Evolutionary conservation across 441 rosid genomes (phyloP).

Genomic region (Populus hybrid): DNA sequence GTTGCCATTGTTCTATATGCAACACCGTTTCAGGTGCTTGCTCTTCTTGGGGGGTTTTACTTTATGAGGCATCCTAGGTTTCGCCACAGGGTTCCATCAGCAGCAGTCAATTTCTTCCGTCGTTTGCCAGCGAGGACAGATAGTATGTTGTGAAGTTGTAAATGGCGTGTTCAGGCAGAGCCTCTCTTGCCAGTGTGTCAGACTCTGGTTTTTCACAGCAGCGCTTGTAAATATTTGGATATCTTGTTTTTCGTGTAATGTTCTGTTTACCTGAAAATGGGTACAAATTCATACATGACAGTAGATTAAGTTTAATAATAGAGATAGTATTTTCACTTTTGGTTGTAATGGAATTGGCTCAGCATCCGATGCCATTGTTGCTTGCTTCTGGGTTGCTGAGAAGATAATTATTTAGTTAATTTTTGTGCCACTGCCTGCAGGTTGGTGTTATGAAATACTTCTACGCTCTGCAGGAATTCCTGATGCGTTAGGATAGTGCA

Average conservation of each 20-base stretch:
- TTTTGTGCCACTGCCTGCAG: neutral
- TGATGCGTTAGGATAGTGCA: too few relatives aligned
- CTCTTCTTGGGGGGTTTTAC: slow-evolving; percentile 52
- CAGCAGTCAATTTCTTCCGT: slow-evolving; percentile 65
- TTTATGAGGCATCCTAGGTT: slow-evolving; percentile 91
- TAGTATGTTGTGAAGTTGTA: slow-evolving; percentile 55
- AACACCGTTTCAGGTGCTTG: slow-evolving; percentile 69
- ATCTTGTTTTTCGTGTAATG: slow-evolving; percentile 1
- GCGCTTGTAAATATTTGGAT: slow-evolving; percentile 18
- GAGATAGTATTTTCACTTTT: neutral
- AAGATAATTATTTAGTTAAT: too few relatives aligned
- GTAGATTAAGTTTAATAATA: neutral
- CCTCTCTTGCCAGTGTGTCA: slow-evolving; percentile 1
- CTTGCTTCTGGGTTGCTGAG: neutral
- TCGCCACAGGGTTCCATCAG: slow-evolving; percentile 61
- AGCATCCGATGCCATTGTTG: neutral
- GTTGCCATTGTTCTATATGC: slow-evolving; percentile 62
- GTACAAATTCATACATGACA: neutral
- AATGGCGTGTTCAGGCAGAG: slow-evolving; percentile 4
- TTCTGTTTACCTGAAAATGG: slow-evolving; percentile 10
- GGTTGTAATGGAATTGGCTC: neutral
- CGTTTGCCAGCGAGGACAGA: slow-evolving; percentile 84
- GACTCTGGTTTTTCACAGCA: slow-evolving; percentile 12
- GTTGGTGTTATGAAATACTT: neutral
- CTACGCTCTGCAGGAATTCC: too few relatives aligned